These are phyloP conservation scores for Talaromyces sp. DNA, from an alignment of 2,329 filamentous ascomycete species.

Conservation along the genomic window DNA sequence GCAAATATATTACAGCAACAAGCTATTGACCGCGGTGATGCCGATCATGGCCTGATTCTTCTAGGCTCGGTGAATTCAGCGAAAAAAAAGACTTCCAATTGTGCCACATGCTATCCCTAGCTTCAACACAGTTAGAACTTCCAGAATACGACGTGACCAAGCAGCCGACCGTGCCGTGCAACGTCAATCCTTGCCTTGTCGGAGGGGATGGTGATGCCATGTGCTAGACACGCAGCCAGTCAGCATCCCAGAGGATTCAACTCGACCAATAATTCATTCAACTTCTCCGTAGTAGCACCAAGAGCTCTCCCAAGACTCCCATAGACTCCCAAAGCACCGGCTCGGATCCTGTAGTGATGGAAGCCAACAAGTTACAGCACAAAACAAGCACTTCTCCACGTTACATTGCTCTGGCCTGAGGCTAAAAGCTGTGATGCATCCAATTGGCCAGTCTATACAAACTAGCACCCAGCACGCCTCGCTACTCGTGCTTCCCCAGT, in stretches of 20 bases:
- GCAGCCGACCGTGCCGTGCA: neutral
- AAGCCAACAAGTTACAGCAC: neutral
- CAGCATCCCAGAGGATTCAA: neutral
- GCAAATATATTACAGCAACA: neutral
- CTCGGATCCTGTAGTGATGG: neutral
- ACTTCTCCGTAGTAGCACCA: neutral
- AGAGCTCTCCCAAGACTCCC: neutral
- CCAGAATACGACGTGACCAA: neutral
- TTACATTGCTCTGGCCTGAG: slow-evolving; percentile 7
- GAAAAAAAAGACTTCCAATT: neutral
- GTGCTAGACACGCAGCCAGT: neutral
- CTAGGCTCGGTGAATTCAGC: neutral
- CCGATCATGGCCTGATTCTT: slow-evolving; percentile 6
- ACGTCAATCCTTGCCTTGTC: slow-evolving; percentile 13
- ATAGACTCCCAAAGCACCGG: neutral
- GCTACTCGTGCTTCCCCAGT: neutral
- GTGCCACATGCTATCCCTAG: neutral
- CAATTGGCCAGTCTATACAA: neutral
- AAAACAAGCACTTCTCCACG: slow-evolving; percentile 4
- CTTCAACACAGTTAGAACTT: neutral
- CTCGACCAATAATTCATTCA: neutral
- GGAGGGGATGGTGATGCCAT: slow-evolving; percentile 3
- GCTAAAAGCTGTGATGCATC: neutral
- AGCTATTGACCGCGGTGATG: neutral
- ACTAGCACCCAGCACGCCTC: neutral